Evolutionary conservation across 805 yeast genomes (phyloP).

Genomic region (Tanozyma kutaoensis): DNA sequence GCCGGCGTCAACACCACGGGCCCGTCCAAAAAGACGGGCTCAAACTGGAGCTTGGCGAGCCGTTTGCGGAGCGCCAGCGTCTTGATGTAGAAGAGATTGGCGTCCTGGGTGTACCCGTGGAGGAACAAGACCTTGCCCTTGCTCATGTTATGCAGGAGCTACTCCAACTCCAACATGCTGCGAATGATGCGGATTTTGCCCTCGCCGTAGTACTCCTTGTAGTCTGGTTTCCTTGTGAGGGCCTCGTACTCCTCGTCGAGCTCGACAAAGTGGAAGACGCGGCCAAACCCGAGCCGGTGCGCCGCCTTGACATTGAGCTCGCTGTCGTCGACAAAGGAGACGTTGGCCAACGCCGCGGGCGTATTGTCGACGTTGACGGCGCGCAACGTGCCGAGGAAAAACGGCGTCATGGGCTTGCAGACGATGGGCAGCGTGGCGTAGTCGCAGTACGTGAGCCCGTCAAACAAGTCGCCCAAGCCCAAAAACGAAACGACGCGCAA

Average conservation of each 20-base stretch:
- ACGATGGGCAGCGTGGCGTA: constrained; percentile 55
- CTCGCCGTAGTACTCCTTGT: constrained; percentile 11
- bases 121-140: constrained; percentile 59
- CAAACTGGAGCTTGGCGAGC: constrained; percentile 50
- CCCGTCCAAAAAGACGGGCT: constrained; percentile 67
- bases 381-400: constrained; percentile 50
- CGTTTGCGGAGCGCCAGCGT: constrained; percentile 81
- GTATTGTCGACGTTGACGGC: constrained; percentile 42
- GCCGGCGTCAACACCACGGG: constrained; percentile 53
- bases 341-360: constrained; percentile 30
- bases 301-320: constrained; percentile 71
- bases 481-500: constrained; percentile 62
- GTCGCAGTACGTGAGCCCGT: constrained; percentile 89
- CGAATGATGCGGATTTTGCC: constrained; percentile 36
- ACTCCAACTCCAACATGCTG: constrained; percentile 37
- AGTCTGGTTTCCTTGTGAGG: too few relatives aligned
- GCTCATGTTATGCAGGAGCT: too few relatives aligned
- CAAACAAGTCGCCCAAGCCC: constrained; percentile 88
- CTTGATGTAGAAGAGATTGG: constrained; percentile 72
- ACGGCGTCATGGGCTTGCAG: constrained; percentile 79
- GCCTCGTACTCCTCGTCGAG: constrained; percentile 37
- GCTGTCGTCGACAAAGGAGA: constrained; percentile 76
- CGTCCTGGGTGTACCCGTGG: constrained; percentile 86
- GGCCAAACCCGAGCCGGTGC: constrained; percentile 53
- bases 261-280: constrained; percentile 66